These are phyloP conservation scores for Candida wancherniae DNA, from an alignment of 805 yeast species.

Conservation along the genomic window DNA sequence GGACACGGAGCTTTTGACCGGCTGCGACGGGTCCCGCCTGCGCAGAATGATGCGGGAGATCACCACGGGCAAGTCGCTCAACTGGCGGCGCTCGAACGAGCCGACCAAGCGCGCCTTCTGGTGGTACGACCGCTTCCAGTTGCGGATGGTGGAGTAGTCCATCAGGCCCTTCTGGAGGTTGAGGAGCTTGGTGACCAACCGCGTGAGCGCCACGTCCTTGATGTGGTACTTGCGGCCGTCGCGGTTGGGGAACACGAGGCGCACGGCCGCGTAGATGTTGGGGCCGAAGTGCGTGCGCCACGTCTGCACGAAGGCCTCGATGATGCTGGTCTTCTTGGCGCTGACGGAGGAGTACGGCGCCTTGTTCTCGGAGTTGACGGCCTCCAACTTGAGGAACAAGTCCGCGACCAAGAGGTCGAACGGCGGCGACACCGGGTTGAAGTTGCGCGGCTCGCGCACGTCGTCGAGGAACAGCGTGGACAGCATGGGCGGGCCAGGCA, in stretches of 20 bases:
- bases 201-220: slow-evolving; percentile 59
- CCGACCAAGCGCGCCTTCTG: slow-evolving; percentile 40
- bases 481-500: too few species aligned
- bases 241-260: slow-evolving; percentile 56
- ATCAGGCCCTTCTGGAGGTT: slow-evolving; percentile 56
- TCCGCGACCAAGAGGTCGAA: slow-evolving; percentile 17
- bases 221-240: slow-evolving; percentile 61
- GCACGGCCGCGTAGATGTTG: slow-evolving; percentile 62
- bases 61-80: slow-evolving; percentile 45
- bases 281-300: slow-evolving; percentile 35
- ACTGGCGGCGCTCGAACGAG: slow-evolving; percentile 24
- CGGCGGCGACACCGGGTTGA: slow-evolving; percentile 13
- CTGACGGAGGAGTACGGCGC: slow-evolving; percentile 15
- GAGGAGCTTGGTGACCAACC: slow-evolving; percentile 42
- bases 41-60: slow-evolving; percentile 45
- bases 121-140: slow-evolving; percentile 36
- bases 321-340: slow-evolving; percentile 14
- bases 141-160: slow-evolving; percentile 44
- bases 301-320: slow-evolving; percentile 25
- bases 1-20: slow-evolving; percentile 15
- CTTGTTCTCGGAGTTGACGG: slow-evolving; percentile 14
- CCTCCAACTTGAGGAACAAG: slow-evolving; percentile 14
- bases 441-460: slow-evolving; percentile 13
- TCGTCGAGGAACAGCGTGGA: slow-evolving; percentile 16
- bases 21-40: slow-evolving; percentile 47